A percentile compares a stretch with the other conserved stretches of the same genome.
Evolutionary conservation across 768 basidiomycete genomes (phyloP).

Genomic region (Rhodotorula diobovata): DNA sequence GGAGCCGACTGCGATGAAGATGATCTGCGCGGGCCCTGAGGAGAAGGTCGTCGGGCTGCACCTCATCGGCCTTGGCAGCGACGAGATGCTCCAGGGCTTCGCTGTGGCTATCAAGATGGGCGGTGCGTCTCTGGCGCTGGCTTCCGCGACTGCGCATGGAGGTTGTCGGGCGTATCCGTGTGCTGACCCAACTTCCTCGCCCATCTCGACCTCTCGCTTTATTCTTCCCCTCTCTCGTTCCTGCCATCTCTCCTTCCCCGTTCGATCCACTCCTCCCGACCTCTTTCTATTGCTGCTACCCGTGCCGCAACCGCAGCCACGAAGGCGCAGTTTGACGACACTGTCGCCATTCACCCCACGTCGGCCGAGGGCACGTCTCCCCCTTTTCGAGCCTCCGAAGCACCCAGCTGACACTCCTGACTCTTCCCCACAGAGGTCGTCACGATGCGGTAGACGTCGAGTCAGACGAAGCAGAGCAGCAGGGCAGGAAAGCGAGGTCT

Average conservation of each 20-base stretch:
- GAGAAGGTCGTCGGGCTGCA: conserved; percentile 96
- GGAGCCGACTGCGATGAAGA: conserved; percentile 90
- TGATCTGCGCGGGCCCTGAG: conserved; percentile 77
- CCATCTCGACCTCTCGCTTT: too few relatives aligned
- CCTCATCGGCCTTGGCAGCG: conserved; percentile 82
- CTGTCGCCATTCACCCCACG: conserved; percentile 80
- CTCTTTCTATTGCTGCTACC: too few relatives aligned
- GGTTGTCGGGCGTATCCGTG: too few relatives aligned
- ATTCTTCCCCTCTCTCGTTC: too few relatives aligned
- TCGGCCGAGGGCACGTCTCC: conserved; percentile 9
- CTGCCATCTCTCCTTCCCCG: background rate
- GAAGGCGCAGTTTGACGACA: conserved; percentile 77
- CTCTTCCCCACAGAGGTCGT: conserved; percentile 17
- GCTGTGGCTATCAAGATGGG: conserved; percentile 98
- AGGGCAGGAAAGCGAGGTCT: too few relatives aligned
- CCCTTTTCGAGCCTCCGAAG: too few relatives aligned
- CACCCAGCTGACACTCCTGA: too few relatives aligned
- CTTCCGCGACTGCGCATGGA: conserved; percentile 10
- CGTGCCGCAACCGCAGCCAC: conserved; percentile 53
- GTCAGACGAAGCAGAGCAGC: too few relatives aligned
- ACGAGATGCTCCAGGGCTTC: conserved; percentile 94
- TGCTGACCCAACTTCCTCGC: background rate
- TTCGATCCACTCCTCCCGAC: too few relatives aligned
- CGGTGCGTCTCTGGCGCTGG: too few relatives aligned
- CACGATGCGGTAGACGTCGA: conserved; percentile 28